Base-by-base conservation (phyloP, 257 asterid species). In the Coffea eugenioides region DNA sequence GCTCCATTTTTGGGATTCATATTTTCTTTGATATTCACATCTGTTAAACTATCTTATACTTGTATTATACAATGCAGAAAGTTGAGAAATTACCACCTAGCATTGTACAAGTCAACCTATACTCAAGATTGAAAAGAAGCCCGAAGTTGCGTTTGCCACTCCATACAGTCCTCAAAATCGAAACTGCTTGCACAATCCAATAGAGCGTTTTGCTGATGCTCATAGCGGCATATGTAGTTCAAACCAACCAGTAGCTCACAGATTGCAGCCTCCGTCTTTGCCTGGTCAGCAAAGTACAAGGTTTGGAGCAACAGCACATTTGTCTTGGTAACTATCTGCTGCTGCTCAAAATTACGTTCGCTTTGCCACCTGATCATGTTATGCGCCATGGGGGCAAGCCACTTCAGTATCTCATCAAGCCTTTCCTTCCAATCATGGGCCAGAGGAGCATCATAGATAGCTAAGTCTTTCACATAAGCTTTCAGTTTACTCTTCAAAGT, bases 351-450 rank as follows among this genome's bases (percentile, higher is more conserved):
- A 67, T 94, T 94, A 6, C 97, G 86, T 76, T 96, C 98, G 3
- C 92, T 92, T 82, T 96, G 99, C 99, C 98, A 94, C 84, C 91
- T 85, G 83, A 94, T 92, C 97, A 92, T 92, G 89, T 88, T 92
- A 82, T 94, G 98, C 6, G 98, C 97, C 13, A 96, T 75, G 0
- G 98, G 99, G 11, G 90, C 89, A 6, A 96, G 90, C 95, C 97
- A 90, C 69, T 72, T 83, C 2, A 96, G 93, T 82, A 86, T 84
- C 74, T 66, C 79, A 8, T 84, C 92, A 6, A 94, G 94, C 82
- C 83, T 90, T 80, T 90, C 93, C 79, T 83, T 90, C 99, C 99
- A 96, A 80, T 88, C 93, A 59, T 94, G 96, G 14, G 98, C 99
- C 27, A 96, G 77, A 66, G 96, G 95, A 0, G 93, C 97, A 70